Percentiles rank a stretch among this genome's conserved stretches.
Evolutionary conservation across 106 monocot genomes (phyloP).

Genomic region (Dioscorea alata): DNA sequence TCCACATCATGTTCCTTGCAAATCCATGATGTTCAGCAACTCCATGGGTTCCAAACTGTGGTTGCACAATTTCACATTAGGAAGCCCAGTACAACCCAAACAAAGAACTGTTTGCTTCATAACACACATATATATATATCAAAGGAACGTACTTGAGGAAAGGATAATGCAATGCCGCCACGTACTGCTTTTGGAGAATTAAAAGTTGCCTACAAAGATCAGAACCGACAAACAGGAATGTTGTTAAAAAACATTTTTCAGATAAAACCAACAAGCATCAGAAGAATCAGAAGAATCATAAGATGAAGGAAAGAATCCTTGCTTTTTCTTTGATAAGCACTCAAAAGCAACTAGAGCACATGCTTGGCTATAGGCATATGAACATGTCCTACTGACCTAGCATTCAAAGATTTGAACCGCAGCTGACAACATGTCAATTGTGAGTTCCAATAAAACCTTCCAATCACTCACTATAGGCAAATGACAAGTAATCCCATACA

Average conservation of each 20-base stretch:
- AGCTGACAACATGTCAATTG: not conserved
- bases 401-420: not conserved
- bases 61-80: not conserved
- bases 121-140: not conserved
- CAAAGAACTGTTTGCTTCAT: not conserved
- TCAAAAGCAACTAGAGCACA: too few relatives aligned
- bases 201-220: constrained; percentile 43
- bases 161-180: constrained; percentile 79
- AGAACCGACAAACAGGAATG: not conserved
- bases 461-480: too few relatives aligned
- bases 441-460: not conserved
- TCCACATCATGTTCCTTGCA: constrained; percentile 38
- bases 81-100: not conserved
- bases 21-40: constrained; percentile 36
- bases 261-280: too few relatives aligned
- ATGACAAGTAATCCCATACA: not conserved
- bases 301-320: too few relatives aligned
- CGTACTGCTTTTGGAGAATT: constrained; percentile 77
- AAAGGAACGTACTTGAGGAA: constrained; percentile 55
- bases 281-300: too few relatives aligned
- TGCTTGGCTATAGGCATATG: not conserved
- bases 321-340: too few relatives aligned
- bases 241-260: not conserved
- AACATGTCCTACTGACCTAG: too few relatives aligned
- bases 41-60: constrained; percentile 22